These are phyloP conservation scores for Phytopythium vexans DNA, from an alignment of 352 stramenopile genomes.

Conservation along the genomic window DNA sequence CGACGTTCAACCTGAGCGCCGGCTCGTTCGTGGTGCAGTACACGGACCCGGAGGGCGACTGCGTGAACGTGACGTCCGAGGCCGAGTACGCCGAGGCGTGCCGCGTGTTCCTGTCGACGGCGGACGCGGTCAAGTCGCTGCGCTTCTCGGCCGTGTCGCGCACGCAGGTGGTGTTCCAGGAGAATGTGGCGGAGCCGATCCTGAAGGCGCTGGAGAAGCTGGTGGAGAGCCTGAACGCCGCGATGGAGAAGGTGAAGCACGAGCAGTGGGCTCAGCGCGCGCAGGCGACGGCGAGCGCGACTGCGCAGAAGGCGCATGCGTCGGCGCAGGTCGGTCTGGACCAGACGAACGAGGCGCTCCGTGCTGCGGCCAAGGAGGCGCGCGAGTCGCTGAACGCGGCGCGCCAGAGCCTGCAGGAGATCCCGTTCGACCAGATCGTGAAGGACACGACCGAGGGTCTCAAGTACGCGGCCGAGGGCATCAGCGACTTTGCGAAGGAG, in stretches of 20 bases:
- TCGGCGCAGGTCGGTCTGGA: constrained; percentile 47
- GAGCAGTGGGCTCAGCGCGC: constrained; percentile 64
- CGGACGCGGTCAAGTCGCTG: constrained; percentile 42
- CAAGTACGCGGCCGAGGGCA: constrained; percentile 71
- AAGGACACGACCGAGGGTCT: constrained; percentile 77
- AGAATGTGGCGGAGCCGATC: constrained; percentile 76
- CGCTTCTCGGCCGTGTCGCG: constrained; percentile 66
- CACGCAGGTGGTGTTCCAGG: constrained; percentile 64
- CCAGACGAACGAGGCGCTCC: constrained; percentile 64
- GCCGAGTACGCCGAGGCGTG: constrained; percentile 65
- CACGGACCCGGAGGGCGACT: constrained; percentile 71
- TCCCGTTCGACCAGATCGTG: constrained; percentile 79
- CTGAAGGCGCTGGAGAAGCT: constrained; percentile 82
- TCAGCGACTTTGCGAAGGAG: constrained; percentile 75
- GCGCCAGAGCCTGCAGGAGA: constrained; percentile 67
- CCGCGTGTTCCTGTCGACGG: constrained; percentile 39
- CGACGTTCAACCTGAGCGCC: constrained; percentile 51
- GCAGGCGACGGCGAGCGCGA: too few species aligned
- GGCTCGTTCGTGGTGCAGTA: constrained; percentile 74
- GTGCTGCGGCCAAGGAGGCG: constrained; percentile 50
- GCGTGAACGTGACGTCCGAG: constrained; percentile 68
- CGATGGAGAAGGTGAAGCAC: constrained; percentile 84
- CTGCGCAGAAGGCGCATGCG: constrained; percentile 29
- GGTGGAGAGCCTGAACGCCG: constrained; percentile 67
- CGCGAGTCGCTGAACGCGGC: constrained; percentile 48